These are phyloP conservation scores for Gigaspora rosea DNA, from an alignment of 192 early-diverging fungal species.

Conservation along the genomic window DNA sequence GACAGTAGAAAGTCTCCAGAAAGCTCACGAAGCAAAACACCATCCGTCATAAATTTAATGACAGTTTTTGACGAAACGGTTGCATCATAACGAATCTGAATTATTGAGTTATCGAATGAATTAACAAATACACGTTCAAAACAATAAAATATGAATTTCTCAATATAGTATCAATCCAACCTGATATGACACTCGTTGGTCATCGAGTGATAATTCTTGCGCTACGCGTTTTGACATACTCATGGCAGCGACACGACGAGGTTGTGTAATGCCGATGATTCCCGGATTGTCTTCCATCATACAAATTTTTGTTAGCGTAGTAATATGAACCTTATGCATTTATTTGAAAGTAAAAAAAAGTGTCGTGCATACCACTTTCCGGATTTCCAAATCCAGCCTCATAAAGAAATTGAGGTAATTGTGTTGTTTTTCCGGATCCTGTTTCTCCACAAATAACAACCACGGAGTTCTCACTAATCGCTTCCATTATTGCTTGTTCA, in stretches of 20 bases:
- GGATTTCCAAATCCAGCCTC: conserved; percentile 97
- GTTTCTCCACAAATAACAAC: conserved; percentile 98
- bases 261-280: conserved; percentile 97
- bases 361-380: conserved; percentile 47
- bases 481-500: conserved; percentile 98
- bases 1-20: conserved; percentile 83
- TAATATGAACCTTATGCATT: not conserved
- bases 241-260: conserved; percentile 95
- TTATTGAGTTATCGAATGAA: conserved; percentile 14
- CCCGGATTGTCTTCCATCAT: conserved; percentile 66
- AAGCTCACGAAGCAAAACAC: conserved; percentile 95
- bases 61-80: conserved; percentile 72
- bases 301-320: not conserved
- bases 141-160: not conserved
- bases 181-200: conserved; percentile 75
- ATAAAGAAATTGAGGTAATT: conserved; percentile 96
- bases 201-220: conserved; percentile 80
- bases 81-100: conserved; percentile 89
- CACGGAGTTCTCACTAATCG: conserved; percentile 82
- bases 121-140: conserved; percentile 33
- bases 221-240: conserved; percentile 95
- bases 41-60: conserved; percentile 99
- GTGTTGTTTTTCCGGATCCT: conserved; percentile 95
- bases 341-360: not conserved
- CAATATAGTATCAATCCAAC: conserved; percentile 15